phyloP scores from a whole-genome alignment of 208 protist genomes.

The Trypanosomatidae sp. region DNA sequence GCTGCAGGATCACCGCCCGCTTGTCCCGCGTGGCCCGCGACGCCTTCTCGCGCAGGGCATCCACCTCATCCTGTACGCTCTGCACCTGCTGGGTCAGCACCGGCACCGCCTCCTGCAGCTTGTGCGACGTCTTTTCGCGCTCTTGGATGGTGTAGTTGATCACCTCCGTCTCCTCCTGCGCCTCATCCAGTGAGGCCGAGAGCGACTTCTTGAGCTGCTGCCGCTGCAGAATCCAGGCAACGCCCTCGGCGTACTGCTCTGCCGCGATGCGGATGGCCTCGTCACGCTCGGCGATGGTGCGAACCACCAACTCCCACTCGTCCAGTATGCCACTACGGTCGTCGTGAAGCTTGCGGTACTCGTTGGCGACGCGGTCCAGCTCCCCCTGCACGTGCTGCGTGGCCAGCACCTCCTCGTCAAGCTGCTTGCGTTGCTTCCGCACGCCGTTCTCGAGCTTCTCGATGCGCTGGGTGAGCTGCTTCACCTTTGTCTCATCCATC shows the following conservation, averaged over 20 bases:
- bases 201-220: constrained; percentile 42
- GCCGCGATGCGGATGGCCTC: constrained; percentile 73
- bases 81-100: constrained; percentile 51
- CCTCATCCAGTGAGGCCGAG: constrained; percentile 25
- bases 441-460: constrained; percentile 75
- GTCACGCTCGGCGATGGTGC: constrained; percentile 87
- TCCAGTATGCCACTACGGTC: constrained; percentile 85
- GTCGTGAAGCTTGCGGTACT: constrained; percentile 89
- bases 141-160: constrained; percentile 61
- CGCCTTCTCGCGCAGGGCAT: constrained; percentile 62
- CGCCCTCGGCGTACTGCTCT: constrained; percentile 76
- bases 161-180: constrained; percentile 47
- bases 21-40: constrained; percentile 56
- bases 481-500: constrained; percentile 85
- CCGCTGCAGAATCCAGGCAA: constrained; percentile 71
- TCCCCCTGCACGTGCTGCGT: constrained; percentile 89
- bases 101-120: constrained; percentile 41
- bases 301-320: constrained; percentile 92
- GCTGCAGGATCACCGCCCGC: constrained; percentile 21
- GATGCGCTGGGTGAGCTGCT: constrained; percentile 78
- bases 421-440: constrained; percentile 43
- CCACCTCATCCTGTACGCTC: constrained; percentile 79
- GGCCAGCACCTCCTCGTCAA: constrained; percentile 82
- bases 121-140: constrained; percentile 45
- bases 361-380: constrained; percentile 90